These are phyloP conservation scores for Gossypium australe DNA, from an alignment of 345 rosid genomes.

Conservation along the genomic window DNA sequence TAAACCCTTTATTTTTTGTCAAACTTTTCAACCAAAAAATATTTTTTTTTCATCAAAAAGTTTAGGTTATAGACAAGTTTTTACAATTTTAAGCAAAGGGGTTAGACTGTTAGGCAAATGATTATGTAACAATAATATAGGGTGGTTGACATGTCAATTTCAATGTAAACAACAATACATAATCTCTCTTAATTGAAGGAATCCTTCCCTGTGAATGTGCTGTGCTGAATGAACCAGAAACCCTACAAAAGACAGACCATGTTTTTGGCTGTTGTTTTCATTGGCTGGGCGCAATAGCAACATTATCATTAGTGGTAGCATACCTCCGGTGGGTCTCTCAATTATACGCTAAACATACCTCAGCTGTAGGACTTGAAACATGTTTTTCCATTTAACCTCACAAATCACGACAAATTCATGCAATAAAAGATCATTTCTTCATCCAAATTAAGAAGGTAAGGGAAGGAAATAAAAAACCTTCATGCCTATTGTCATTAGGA, in stretches of 20 bases:
- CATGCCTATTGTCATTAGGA: conserved; percentile 22
- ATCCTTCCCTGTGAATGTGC: neutral
- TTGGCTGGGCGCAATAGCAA: no score
- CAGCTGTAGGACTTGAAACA: neutral
- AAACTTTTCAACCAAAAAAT: neutral
- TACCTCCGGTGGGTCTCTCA: no score
- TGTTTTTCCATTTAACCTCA: neutral
- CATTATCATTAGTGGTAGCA: neutral
- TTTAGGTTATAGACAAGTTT: neutral
- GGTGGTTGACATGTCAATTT: neutral
- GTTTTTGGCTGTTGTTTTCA: no score
- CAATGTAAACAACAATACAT: neutral
- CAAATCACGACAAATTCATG: neutral
- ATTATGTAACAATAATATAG: no score
- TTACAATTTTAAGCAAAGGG: neutral
- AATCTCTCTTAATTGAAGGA: neutral
- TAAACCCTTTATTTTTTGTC: neutral
- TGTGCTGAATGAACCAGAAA: no score
- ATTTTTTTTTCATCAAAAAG: neutral
- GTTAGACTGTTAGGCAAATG: neutral
- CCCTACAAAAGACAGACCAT: no score
- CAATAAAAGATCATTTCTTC: neutral
- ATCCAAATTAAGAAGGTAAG: neutral
- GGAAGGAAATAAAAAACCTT: neutral
- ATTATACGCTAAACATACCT: neutral